Base-by-base conservation (phyloP, 306 rosid genomes). In the Prunus campanulata region DNA sequence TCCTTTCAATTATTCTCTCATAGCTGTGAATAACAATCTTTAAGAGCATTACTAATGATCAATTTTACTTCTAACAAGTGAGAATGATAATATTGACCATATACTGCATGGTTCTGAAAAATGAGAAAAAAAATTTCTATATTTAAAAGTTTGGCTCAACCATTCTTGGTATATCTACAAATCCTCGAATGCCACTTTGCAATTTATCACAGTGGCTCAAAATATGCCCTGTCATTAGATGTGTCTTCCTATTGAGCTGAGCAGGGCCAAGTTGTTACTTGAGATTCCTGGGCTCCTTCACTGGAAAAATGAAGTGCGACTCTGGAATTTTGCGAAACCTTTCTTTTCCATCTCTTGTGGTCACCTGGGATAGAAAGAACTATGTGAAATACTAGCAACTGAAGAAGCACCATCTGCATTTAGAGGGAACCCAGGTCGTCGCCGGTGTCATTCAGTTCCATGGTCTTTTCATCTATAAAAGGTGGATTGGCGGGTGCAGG, bases 401-500 rank as follows among this genome's bases (percentile, higher is more conserved):
- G 97, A 91, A 78, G 70, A 80, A 81, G 71, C 22, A 65, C 14
- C 54, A 63, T 86, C 79, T 20, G 85, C 78, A 54, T 71, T 79
- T 61, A 79, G 80, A 29, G 76, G 82, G 77, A 74, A 42, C 82
- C 76, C 25, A 86, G 88, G 77, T 86, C 77, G 9, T 83, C 92
- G 25, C 72, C 75, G 6, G 79, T 79, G 80, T 87, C 92, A 67
- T 84, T 81, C 63, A 95, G 85, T 79, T 89, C 97, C 99, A 95
- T 89, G 4, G 93, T 90, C 78, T 46, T 87, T 84, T 95, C 97
- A 74, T 95, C 97, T 42, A 90, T 70, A 87, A 95, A 95, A 2
- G 99, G 97, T 32, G 97, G 99, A 82, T 84, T 90, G 44, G 89
- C 83, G 32, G 99, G 99, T 50, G 91, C 83, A 24, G 87, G 93